A percentile compares a stretch with the other conserved stretches of the same genome.
These are phyloP conservation scores for Microcos paniculata DNA, from an alignment of 345 rosid genomes.

Conservation along the genomic window DNA sequence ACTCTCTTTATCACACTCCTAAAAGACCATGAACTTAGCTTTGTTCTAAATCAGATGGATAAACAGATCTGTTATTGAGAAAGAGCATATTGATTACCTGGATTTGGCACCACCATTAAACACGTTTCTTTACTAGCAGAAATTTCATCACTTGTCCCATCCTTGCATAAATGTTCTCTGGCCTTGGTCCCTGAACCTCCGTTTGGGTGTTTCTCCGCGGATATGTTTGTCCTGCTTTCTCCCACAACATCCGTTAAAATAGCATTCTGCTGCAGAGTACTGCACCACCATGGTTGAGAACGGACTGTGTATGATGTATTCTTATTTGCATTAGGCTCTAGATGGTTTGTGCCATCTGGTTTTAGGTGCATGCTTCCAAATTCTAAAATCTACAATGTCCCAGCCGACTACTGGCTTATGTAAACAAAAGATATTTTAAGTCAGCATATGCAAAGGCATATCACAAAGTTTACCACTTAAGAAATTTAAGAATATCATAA, in stretches of 20 bases:
- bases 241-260: slow-evolving; percentile 7
- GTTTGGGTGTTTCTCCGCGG: not conserved
- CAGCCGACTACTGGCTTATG: not conserved
- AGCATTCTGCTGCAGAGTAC: slow-evolving; percentile 12
- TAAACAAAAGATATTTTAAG: not conserved
- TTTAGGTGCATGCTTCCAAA: slow-evolving; percentile 27
- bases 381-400: slow-evolving; percentile 6
- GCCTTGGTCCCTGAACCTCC: slow-evolving; percentile 17
- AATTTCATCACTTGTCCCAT: slow-evolving; percentile 12
- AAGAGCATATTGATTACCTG: slow-evolving; percentile 31
- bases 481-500: not conserved
- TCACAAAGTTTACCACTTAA: not conserved
- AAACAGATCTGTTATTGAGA: not conserved
- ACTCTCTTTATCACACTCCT: not conserved
- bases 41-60: not conserved
- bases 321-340: slow-evolving; percentile 11
- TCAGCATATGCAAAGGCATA: not conserved
- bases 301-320: slow-evolving; percentile 6
- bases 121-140: slow-evolving; percentile 16
- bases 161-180: slow-evolving; percentile 14
- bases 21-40: not conserved
- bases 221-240: slow-evolving; percentile 18
- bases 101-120: slow-evolving; percentile 4
- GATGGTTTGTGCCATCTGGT: slow-evolving; percentile 12
- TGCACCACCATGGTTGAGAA: slow-evolving; percentile 41